These are phyloP conservation scores for Exophiala bonariae DNA, from an alignment of 2,329 filamentous ascomycete genomes.

Conservation along the genomic window DNA sequence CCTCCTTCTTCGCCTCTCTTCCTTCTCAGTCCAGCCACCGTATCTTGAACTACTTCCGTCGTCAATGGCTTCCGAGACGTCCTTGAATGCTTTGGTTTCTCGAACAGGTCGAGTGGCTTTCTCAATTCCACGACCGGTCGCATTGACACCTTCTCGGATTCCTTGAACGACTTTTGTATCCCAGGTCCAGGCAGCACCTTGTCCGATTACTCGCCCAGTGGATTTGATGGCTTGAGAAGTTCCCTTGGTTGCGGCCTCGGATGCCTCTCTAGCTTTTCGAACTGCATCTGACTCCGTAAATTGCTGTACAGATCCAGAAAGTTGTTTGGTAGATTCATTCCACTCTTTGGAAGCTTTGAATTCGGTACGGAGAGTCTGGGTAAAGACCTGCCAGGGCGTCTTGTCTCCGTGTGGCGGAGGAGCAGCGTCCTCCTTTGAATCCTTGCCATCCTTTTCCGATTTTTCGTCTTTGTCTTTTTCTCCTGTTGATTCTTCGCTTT, in stretches of 20 bases:
- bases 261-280: conserved; percentile 79
- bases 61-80: conserved; percentile 91
- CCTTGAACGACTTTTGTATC: conserved; percentile 92
- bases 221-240: conserved; percentile 80
- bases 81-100: conserved; percentile 91
- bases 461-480: conserved; percentile 48
- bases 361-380: conserved; percentile 89
- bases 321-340: conserved; percentile 97
- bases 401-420: conserved; percentile 98
- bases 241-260: conserved; percentile 80
- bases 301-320: conserved; percentile 83
- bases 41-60: conserved; percentile 95
- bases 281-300: conserved; percentile 93
- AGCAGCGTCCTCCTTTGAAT: conserved; percentile 65
- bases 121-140: conserved; percentile 83
- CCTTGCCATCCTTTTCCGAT: conserved; percentile 53
- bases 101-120: conserved; percentile 93
- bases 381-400: conserved; percentile 98
- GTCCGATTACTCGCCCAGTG: conserved; percentile 83
- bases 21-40: conserved; percentile 94
- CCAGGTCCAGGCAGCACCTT: conserved; percentile 95
- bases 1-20: conserved; percentile 79
- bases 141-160: conserved; percentile 79
- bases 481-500: conserved; percentile 41
- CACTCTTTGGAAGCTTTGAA: conserved; percentile 98